Evolutionary conservation across 352 stramenopile species (phyloP).

Genomic region (Aphanomyces stellatus): DNA sequence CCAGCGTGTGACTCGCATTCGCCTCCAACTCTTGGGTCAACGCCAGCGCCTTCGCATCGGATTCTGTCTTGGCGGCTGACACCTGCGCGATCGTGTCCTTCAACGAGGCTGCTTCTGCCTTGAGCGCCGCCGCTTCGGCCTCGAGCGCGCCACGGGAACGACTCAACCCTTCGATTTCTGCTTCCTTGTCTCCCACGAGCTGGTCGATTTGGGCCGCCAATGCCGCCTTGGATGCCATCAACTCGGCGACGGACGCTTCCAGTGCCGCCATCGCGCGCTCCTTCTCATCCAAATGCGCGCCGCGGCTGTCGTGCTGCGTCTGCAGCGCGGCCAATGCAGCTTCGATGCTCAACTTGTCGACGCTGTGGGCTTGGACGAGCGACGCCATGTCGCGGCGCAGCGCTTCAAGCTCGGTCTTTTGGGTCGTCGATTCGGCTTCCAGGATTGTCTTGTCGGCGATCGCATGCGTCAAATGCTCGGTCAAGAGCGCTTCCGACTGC

Average conservation of each 20-base stretch:
- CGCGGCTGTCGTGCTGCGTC: conserved; percentile 24
- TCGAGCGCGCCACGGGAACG: neutral
- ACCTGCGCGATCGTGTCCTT: too few relatives aligned
- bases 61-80: too few relatives aligned
- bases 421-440: neutral
- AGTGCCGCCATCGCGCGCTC: neutral
- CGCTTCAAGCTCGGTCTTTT: neutral
- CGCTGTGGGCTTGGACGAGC: conserved; percentile 13
- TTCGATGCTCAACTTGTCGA: conserved; percentile 25
- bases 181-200: neutral
- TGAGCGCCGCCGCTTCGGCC: neutral
- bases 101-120: neutral
- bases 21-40: too few relatives aligned
- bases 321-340: conserved; percentile 32
- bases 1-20: too few relatives aligned
- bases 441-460: neutral
- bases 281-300: neutral
- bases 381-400: neutral
- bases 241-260: neutral
- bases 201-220: neutral
- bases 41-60: too few relatives aligned
- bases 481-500: neutral
- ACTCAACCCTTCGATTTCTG: neutral
- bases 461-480: neutral
- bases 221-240: neutral